Conservation (phyloP, 352 stramenopile species). For the Globisporangium alternatum region DNA sequence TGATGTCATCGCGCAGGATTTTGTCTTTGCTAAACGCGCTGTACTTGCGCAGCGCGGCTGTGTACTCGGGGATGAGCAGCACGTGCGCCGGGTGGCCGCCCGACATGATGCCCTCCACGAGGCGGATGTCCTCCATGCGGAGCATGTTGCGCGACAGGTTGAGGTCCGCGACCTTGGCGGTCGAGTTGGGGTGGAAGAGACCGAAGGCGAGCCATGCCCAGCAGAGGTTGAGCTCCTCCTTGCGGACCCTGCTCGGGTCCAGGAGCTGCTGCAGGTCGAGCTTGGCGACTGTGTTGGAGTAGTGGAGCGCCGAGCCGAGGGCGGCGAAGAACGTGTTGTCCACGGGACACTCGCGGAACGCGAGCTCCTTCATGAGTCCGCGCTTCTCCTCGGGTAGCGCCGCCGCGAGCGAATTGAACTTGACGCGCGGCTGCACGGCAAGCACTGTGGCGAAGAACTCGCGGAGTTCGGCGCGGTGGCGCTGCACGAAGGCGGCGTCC, state of each 20-base stretch:
- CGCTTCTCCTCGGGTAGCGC: conserved; percentile 39
- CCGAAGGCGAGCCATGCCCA: conserved; percentile 56
- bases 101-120: conserved; percentile 50
- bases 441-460: conserved; percentile 45
- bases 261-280: conserved; percentile 52
- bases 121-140: conserved; percentile 51
- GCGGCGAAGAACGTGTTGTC: conserved; percentile 52
- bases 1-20: conserved; percentile 44
- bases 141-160: conserved; percentile 54
- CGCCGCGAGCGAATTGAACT: conserved; percentile 49
- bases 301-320: conserved; percentile 52
- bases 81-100: conserved; percentile 45
- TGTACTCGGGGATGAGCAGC: conserved; percentile 47
- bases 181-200: conserved; percentile 55
- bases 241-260: conserved; percentile 31
- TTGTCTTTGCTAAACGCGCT: conserved; percentile 51
- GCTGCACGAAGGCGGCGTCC: conserved; percentile 36
- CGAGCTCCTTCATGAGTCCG: conserved; percentile 37
- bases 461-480: conserved; percentile 42
- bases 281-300: conserved; percentile 47
- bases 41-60: conserved; percentile 41
- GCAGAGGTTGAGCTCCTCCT: conserved; percentile 42
- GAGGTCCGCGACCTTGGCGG: conserved; percentile 36
- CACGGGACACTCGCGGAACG: conserved; percentile 43
- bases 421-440: conserved; percentile 42